These are phyloP conservation scores for Plectosphaerella plurivora DNA, from an alignment of 2,329 filamentous ascomycete species.

Conservation along the genomic window DNA sequence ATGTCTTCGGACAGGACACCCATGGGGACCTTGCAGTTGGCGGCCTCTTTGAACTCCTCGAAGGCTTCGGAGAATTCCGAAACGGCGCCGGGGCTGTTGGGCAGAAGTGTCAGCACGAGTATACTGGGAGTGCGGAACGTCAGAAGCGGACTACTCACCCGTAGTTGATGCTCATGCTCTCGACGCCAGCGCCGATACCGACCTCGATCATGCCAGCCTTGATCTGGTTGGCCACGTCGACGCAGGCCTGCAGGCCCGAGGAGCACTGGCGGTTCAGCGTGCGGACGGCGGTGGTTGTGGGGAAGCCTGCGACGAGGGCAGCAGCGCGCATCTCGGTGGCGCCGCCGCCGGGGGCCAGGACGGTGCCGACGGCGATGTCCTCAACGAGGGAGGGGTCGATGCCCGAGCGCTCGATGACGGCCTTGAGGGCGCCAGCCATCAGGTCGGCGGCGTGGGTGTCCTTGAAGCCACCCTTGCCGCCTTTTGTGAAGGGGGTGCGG, in stretches of 20 bases:
- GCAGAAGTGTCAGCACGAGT: not conserved
- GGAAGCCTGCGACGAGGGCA: conserved; percentile 84
- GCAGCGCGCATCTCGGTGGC: conserved; percentile 97
- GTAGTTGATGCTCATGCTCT: conserved; percentile 94
- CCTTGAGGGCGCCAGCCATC: conserved; percentile 76
- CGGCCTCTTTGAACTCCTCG: conserved; percentile 73
- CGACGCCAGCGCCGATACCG: conserved; percentile 89
- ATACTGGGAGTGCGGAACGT: not conserved
- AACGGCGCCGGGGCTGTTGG: conserved; percentile 68
- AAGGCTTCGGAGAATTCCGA: conserved; percentile 89
- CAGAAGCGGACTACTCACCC: conserved; percentile 53
- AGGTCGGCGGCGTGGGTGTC: conserved; percentile 86
- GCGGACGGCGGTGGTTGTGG: conserved; percentile 78
- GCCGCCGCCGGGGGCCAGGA: conserved; percentile 87
- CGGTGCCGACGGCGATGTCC: conserved; percentile 87
- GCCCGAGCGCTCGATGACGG: conserved; percentile 75
- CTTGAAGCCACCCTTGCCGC: conserved; percentile 91
- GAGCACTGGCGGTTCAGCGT: conserved; percentile 93
- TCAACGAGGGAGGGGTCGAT: conserved; percentile 87
- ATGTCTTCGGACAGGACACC: conserved; percentile 89
- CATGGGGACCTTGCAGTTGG: conserved; percentile 98
- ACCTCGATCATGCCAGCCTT: conserved; percentile 89
- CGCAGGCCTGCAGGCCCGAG: conserved; percentile 84
- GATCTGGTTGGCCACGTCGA: conserved; percentile 93
- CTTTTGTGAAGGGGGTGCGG: conserved; percentile 87